Evolutionary conservation across 164 flowering plant genomes (phyloP), one percentile per base, ranked within the genome.

Genomic region (Vitis labrusca): DNA sequence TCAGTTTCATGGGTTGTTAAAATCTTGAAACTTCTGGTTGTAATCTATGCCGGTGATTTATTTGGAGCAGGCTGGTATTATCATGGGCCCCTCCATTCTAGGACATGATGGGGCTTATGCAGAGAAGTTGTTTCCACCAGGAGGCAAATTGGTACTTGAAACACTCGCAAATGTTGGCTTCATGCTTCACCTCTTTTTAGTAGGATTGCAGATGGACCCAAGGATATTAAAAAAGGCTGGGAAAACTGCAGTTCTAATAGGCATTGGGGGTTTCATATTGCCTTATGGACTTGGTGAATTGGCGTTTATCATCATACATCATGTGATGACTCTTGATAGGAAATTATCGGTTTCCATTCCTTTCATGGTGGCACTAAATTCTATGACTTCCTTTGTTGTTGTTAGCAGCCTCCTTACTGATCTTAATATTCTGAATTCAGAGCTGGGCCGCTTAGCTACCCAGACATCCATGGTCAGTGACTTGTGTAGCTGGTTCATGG

Each of bases 391-490:
- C 1, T 83, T 80, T 60, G 85, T 71, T 2, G 88, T 80, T 29
- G 69, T 79, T 3, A 52, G 68, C 17, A 29, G 68, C 64, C 61
- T 83, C 19, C 66, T 85, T 1, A 17, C 50, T 3, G 89, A 88
- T 27, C 81, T 88, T 7, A 77, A 85, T 9, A 67, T 85, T 15
- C 61, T 81, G 3, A 85, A 83, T 63, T 79, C 91, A 0, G 85
- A 88, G 16, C 49, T 88, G 0, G 91, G 91, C 0, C 74, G 88
- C 2, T 17, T 88, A 3, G 82, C 84, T 10, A 48, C 69, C 5
- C 75, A 78, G 8, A 59, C 86, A 0, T 68, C 84, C 1, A 4
- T 80, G 53, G 51, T 81, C 0, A 64, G 61, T 4, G 79, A 71
- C 29, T 7, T 61, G 3, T 10, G 67, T 9, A 63, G 71, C 37